Conservation (phyloP, 148 eudicot genomes). For the Rhododendron ferrugineum region DNA sequence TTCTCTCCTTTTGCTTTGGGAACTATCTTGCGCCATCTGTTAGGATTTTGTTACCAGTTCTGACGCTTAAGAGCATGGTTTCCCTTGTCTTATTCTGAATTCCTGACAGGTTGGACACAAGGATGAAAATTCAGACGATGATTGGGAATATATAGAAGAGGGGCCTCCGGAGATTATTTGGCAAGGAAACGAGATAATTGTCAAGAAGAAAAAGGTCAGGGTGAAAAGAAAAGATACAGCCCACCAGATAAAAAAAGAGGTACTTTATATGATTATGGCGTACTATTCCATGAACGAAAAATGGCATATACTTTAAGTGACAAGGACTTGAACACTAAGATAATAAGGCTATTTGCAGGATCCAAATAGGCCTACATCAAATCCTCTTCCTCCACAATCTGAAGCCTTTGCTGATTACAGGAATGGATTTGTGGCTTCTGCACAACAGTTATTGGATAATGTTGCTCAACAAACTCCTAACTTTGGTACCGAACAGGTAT, state of each 20-base stretch:
- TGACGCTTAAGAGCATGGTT: background rate
- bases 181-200: constrained; percentile 96
- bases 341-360: constrained; percentile 39
- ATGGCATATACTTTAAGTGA: background rate
- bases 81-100: constrained; percentile 5
- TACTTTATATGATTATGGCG: constrained; percentile 12
- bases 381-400: constrained; percentile 96
- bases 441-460: constrained; percentile 65
- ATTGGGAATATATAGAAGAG: constrained; percentile 88
- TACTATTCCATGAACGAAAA: background rate
- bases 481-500: constrained; percentile 95
- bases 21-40: background rate
- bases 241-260: constrained; percentile 38
- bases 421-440: constrained; percentile 36
- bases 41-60: background rate
- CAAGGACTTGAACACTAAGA: background rate
- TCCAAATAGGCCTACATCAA: constrained; percentile 76
- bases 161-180: constrained; percentile 97
- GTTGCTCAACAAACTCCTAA: constrained; percentile 92
- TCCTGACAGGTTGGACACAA: constrained; percentile 42
- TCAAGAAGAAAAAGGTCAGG: constrained; percentile 78
- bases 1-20: background rate
- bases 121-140: constrained; percentile 52
- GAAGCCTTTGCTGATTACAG: constrained; percentile 64
- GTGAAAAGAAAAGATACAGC: constrained; percentile 62